Base-by-base conservation (phyloP, 2,329 filamentous ascomycete species). In the Orbilia blumenaviensis region DNA sequence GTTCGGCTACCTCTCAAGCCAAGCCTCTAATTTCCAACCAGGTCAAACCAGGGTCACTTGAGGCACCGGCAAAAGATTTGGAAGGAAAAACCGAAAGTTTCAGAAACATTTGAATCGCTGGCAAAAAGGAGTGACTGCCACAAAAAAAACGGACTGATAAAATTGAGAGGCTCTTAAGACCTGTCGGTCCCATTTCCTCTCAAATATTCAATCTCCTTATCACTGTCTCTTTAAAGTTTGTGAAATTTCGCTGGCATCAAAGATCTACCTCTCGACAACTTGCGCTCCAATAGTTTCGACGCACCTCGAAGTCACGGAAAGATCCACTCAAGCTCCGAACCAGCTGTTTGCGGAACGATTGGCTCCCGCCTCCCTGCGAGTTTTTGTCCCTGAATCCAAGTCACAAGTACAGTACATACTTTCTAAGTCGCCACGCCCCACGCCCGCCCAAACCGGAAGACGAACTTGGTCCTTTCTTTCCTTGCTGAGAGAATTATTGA, bases 341-440 rank as follows among this genome's bases (percentile, higher is more conserved):
- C 71, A 75, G 63, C 63, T 75, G 71, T 75, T 75, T 75, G 56
- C 71, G 64, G 71, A 67, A 75, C 71, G 63, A 75, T 75, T 75
- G 71, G 71, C 71, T 75, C 64, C 56, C 63, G 54, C 69, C 27
- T 68, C 71, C 71, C 63, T 68, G 63, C 63, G 71, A 68, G 63
- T 68, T 75, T 29, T 68, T 68, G 71, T 75, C 71, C 71, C 71
- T 75, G 71, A 75, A 75, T 68, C 71, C 52, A 56, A 56, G 52
- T 56, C 52, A 56, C 52, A 75, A 63, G 63, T 61, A 68, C 63
- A 61, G 52, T 38, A 38, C 56, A 46, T 60, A 44, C 36, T 50
- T 54, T 52, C 42, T 46, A 48, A 58, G 56, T 68, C 56, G 56
- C 52, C 52, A 56, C 44, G 69, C 71, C 71, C 71, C 71, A 75